Evolutionary conservation across 2,329 filamentous ascomycete species (phyloP).

Genomic region (Trichoderma aggressivum): DNA sequence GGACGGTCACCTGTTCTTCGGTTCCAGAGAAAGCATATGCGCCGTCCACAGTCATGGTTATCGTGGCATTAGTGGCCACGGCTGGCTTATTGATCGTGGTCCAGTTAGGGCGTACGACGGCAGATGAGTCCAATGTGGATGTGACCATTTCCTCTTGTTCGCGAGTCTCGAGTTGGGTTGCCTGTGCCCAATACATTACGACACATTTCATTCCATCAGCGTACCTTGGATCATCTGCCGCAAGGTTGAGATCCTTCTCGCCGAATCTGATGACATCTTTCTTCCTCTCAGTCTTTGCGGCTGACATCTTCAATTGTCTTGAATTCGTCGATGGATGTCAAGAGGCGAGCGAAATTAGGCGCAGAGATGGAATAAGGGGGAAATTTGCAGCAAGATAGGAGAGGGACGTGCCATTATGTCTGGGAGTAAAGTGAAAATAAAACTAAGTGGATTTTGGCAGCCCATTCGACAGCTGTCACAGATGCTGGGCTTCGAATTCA

Average conservation of each 20-base stretch:
- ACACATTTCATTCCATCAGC: not conserved
- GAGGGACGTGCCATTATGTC: not conserved
- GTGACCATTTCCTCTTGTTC: not conserved
- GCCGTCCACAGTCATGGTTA: not conserved
- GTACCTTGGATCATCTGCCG: not conserved
- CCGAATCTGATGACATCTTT: not conserved
- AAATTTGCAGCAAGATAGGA: not conserved
- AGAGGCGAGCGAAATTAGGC: not conserved
- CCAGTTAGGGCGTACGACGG: no score
- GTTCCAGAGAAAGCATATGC: accelerated
- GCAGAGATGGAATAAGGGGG: not conserved
- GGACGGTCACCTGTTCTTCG: not conserved
- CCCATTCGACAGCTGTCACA: not conserved
- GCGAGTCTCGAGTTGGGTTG: not conserved
- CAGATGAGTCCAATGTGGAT: no score
- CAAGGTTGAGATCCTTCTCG: not conserved
- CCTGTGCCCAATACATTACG: not conserved
- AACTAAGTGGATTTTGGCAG: not conserved
- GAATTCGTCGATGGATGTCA: not conserved
- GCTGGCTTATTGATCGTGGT: no score
- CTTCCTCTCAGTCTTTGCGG: not conserved
- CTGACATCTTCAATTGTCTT: not conserved
- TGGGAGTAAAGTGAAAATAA: not conserved
- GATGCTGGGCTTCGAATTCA: not conserved
- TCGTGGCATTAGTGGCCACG: no score